Evolutionary conservation across 305 asterid species (phyloP), one percentile per base, ranked within the genome.

Genomic region (Plantago lanceolata): DNA sequence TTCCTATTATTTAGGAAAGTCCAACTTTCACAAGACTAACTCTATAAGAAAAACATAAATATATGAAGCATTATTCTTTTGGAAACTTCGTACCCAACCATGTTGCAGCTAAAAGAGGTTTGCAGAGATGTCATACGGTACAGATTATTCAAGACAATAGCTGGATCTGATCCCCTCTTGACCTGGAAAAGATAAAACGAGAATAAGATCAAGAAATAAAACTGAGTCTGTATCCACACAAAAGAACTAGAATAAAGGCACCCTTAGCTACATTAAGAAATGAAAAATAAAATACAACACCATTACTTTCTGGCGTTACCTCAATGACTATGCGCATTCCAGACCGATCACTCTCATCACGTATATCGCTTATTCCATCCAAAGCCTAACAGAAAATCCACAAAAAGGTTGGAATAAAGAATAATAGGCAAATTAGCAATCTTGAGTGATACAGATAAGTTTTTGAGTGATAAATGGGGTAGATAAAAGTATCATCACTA

Each of bases 301-400:
- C 60, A 67, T 17, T 58, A 49, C 63, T 37, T 59, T 19, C 47
- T 33, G 73, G 67, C 58, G 66, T 52, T 86, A 90, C 99, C 99
- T 94, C 99, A 73, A 94, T 84, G 74, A 94, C 97, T 59, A 94
- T 64, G 17, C 97, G 96, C 97, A 94, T 90, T 54, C 99, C 99
- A 57, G 89, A 78, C 68, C 99, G 89, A 76, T 94, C 97, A 83
- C 99, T 94, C 89, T 94, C 99, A 78, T 94, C 99, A 3, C 99
- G 97, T 71, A 94, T 94, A 74, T 90, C 99, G 78, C 95, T 94
- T 69, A 94, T 86, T 53, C 99, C 99, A 81, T 94, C 97, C 86
- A 94, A 78, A 69, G 17, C 78, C 99, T 89, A 65, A 64, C 58
- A 66, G 73, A 64, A 70, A 71, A 12, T 12, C 45, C 68, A 71